Base-by-base conservation (phyloP, 768 basidiomycete species). In the Clitopilus hobsonii region DNA sequence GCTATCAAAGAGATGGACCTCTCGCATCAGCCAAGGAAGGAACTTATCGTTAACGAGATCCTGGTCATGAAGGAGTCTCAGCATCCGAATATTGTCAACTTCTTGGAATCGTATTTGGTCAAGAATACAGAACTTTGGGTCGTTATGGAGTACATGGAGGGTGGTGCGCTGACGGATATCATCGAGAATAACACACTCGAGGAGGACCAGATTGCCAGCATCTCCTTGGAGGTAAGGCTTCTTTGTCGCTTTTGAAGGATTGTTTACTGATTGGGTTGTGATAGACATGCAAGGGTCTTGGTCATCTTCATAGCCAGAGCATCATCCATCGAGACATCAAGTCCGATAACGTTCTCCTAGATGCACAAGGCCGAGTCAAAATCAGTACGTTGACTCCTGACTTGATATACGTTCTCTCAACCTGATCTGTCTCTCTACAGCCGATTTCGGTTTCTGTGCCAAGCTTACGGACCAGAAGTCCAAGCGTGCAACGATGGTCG, bases 1-100 rank as follows among this genome's bases (percentile, higher is more conserved):
- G 94, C 94, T 2, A 96, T 98, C 76, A 98, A 98, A 75, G 94
- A 97, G 77, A 97, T 97, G 94, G 94, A 98, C 71, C 77, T 97
- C 36, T 81, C 91, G 20, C 91, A 93, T 66, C 94, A 96, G 65
- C 96, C 95, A 18, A 79, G 96, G 57, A 99, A 98, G 73, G 96
- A 99, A 74, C 80, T 97, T 51, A 96, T 98, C 66, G 94, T 97
- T 54, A 98, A 98, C 63, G 94, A 98, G 71, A 98, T 97, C 61
- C 76, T 98, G 58, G 97, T 99, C 61, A 98, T 99, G 96, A 96
- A 94, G 69, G 97, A 95, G 70, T 94, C 91, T 24, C 92, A 94
- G 59, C 94, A 97, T 68, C 92, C 94, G 26, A 98, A 97, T 65
- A 95, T 98, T 55, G 94, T 98, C 76, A 96, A 96, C 72, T 98